Evolutionary conservation across 345 rosid species (phyloP), one percentile per base, ranked within the genome.

Genomic region (Ceriops decandra): DNA sequence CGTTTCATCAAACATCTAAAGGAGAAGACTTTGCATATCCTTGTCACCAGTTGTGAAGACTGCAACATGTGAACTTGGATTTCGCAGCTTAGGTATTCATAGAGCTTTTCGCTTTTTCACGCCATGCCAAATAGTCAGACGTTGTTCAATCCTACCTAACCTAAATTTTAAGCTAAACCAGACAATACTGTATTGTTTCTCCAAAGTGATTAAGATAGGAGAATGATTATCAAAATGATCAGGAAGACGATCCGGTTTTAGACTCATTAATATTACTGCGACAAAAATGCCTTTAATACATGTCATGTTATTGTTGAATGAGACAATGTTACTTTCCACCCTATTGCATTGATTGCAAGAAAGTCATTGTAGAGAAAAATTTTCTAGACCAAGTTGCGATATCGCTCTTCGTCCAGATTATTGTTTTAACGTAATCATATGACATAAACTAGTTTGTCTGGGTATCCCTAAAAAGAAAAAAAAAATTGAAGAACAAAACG

Each of bases 91-190:
- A 26, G 53, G 67, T 56, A 38, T 33, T 21, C 38, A 16, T 24
- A 24, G 57, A 10, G 64, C 28, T 30, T 61, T 46, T 57, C n/a
- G 63, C 1, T 30, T 16, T 84, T 69, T 64, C 62, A 63, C 59
- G 69, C 75, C 35, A 72, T 68, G 68, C 52, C 42, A 47, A 64
- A 24, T 27, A 57, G 66, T 67, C 68, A 60, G 49, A 58, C 20
- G 78, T 77, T 82, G 81, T 76, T 81, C 74, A 66, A 60, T 80
- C 68, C 78, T 51, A 87, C 88, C 89, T 76, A 83, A 87, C 77
- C 66, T 57, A 71, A 72, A 70, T 75, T 72, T 67, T 59, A 62
- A 32, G 36, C 68, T 16, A 33, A 60, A 72, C 63, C 56, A 59
- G 22, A 42, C 15, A 57, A 20, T 35, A 74, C 13, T 61, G 42